phyloP scores from a whole-genome alignment of 2,329 filamentous ascomycete species.

The Cyphellophora europaea region DNA sequence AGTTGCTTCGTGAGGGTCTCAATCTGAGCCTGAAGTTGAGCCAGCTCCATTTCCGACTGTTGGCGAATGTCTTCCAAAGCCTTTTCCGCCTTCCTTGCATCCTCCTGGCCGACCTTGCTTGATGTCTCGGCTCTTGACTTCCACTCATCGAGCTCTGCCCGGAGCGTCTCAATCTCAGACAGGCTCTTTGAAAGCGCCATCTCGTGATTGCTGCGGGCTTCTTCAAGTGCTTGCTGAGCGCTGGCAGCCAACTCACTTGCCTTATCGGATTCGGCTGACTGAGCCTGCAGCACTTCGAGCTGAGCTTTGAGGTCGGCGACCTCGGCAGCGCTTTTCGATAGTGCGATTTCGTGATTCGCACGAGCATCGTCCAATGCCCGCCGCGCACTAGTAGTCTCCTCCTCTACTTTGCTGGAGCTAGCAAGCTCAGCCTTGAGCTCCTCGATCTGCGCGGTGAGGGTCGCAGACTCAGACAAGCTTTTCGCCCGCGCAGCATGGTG shows the following conservation, averaged over 20 bases:
- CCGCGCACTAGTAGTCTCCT: too few species aligned
- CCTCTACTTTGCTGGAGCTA: too few species aligned
- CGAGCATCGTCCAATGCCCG: too few species aligned
- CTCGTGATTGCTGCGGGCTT: background rate
- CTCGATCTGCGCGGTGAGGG: too few species aligned
- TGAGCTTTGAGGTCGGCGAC: background rate
- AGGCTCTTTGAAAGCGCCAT: background rate
- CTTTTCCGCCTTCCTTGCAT: background rate
- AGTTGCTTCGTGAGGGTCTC: conserved; percentile 7
- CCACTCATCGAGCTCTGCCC: background rate
- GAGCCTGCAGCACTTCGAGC: background rate
- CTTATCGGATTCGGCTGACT: background rate
- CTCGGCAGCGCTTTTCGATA: too few species aligned
- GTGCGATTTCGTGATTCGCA: too few species aligned
- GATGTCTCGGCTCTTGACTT: too few species aligned
- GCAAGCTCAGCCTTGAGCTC: too few species aligned
- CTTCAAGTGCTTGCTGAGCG: background rate
- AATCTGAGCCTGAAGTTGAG: background rate
- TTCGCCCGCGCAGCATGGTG: too few species aligned
- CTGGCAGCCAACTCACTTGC: conserved; percentile 1
- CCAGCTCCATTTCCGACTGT: background rate
- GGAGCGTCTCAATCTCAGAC: background rate
- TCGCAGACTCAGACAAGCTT: too few species aligned
- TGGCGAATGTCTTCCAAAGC: background rate
- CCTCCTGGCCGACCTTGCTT: too few species aligned